Evolutionary conservation across 331 rosid genomes (phyloP).

Genomic region (Malus hybrid): DNA sequence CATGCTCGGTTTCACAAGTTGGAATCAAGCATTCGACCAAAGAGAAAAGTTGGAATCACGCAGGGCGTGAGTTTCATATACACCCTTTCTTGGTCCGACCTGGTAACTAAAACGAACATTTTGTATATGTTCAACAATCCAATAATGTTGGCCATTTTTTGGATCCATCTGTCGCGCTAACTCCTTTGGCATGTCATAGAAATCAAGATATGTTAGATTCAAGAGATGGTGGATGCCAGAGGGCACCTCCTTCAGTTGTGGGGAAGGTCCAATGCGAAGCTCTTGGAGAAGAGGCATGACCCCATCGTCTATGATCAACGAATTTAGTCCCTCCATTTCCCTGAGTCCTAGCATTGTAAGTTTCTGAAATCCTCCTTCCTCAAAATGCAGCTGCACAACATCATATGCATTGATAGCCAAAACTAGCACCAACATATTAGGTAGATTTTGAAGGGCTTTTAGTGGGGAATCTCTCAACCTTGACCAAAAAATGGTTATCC

Average conservation of each 20-base stretch:
- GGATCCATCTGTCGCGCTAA: not conserved
- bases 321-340: no score
- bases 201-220: not conserved
- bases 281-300: not conserved
- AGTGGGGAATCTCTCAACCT: not conserved
- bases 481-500: conserved; percentile 15
- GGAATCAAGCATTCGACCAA: not conserved
- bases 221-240: not conserved
- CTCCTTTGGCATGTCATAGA: not conserved
- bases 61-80: not conserved
- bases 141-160: not conserved
- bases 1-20: not conserved
- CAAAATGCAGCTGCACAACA: not conserved
- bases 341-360: no score
- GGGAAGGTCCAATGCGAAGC: not conserved
- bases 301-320: not conserved
- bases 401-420: not conserved
- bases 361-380: conserved; percentile 7
- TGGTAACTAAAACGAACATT: not conserved
- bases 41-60: not conserved
- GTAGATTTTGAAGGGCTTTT: not conserved
- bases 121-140: not conserved
- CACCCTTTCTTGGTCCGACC: not conserved
- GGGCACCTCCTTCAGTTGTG: conserved; percentile 6
- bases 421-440: not conserved